Base-by-base conservation (phyloP, 768 basidiomycete genomes). In the Trametes meyenii region DNA sequence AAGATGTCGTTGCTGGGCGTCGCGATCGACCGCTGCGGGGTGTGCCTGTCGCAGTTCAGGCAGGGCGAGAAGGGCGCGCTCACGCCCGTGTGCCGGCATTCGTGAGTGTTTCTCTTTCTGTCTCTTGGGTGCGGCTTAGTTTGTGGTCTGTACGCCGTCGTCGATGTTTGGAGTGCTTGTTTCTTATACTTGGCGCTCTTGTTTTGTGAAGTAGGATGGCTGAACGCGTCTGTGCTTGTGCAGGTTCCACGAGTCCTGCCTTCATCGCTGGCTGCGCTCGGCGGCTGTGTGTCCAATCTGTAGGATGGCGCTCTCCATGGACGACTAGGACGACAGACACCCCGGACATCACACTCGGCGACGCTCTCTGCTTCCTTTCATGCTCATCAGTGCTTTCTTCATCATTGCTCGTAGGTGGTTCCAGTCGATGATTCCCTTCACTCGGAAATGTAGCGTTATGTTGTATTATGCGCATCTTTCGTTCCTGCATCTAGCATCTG, bases 11-110 rank as follows among this genome's bases (percentile, higher is more conserved):
- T 92, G 51, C 74, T 89, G 19, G 90, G 86, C 40, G 76, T 81
- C 14, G 68, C 77, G 1, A 89, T 92, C 36, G 84, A 87, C 63
- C 83, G 83, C 68, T 93, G 91, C 72, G 82, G 85, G 42, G 86
- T 91, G 51, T 92, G 91, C 70, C 74, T 90, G 70, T 81, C 79
- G 49, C 87, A 87, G 73, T 92, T 90, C 75, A 85, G 77, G 73
- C 78, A 75, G 8, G 81, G 74, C 17, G 86, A 92, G 60, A 66
- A 68, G 58, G 88, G 81, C 14, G 81, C 81, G 36, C 67, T 89
- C 72, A 81, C 83, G 3, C 81, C 82, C 14, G 74, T 69, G 19
- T 92, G 90, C 71, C 78, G 76, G 63, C 90, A 92, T 75, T 77
- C 81, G 70, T 83, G 51, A 67, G 78, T 74, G 11, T 48, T 60